These are phyloP conservation scores for Acaromyces ingoldii DNA, from an alignment of 1,284 basidiomycete genomes.

Conservation along the genomic window DNA sequence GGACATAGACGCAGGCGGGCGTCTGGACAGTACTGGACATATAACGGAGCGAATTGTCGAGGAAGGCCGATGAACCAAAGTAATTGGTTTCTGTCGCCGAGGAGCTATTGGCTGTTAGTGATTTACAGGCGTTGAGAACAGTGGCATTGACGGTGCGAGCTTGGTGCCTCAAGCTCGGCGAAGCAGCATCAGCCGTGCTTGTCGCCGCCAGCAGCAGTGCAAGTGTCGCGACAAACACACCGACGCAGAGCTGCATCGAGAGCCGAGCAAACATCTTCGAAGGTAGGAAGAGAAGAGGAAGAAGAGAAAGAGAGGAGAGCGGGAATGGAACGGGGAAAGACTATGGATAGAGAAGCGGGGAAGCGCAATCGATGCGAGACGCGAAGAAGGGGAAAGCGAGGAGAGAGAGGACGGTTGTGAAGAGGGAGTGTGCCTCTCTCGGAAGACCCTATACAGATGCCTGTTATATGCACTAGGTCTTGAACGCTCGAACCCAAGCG, in stretches of 20 bases:
- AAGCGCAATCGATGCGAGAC: too few relatives aligned
- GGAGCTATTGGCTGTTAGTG: too few relatives aligned
- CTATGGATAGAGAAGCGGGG: not conserved
- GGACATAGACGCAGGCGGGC: slow-evolving; percentile 26
- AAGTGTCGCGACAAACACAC: not conserved
- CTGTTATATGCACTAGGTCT: too few relatives aligned
- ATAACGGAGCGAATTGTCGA: slow-evolving; percentile 5
- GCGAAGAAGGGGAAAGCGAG: too few relatives aligned
- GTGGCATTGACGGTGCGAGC: not conserved
- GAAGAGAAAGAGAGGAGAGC: not conserved
- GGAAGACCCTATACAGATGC: too few relatives aligned
- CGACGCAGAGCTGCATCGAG: not conserved
- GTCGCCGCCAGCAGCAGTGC: not conserved
- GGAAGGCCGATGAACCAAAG: not conserved
- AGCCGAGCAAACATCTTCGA: not conserved
- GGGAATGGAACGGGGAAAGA: not conserved
- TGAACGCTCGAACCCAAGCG: too few relatives aligned
- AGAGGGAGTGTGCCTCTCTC: too few relatives aligned
- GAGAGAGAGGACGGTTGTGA: too few relatives aligned
- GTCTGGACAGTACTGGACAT: slow-evolving; percentile 19
- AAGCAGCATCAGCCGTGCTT: not conserved
- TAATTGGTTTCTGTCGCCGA: not conserved
- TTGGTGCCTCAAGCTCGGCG: not conserved
- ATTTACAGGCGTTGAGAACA: not conserved
- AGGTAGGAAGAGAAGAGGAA: not conserved